Evolutionary conservation across 2,329 filamentous ascomycete genomes (phyloP).

Genomic region (Colletotrichum somersetense): DNA sequence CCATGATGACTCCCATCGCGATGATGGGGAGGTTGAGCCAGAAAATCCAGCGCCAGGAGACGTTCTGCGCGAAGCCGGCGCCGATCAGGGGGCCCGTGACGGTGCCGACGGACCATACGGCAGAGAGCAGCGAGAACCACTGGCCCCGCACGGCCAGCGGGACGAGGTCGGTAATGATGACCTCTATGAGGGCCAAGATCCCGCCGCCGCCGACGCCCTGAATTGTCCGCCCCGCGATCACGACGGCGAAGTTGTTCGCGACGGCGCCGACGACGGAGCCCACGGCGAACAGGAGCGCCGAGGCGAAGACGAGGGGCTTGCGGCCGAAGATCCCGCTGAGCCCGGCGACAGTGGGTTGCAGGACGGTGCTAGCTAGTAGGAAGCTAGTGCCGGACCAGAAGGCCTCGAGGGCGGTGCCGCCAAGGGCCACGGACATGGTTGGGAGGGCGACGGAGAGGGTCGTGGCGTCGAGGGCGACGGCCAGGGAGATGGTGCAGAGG

Average conservation of each 20-base stretch:
- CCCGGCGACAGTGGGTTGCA: conserved; percentile 63
- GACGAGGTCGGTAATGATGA: conserved; percentile 61
- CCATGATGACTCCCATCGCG: conserved; percentile 60
- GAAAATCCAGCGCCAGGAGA: conserved; percentile 73
- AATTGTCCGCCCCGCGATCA: conserved; percentile 63
- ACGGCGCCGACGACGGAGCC: conserved; percentile 57
- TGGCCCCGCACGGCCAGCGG: conserved; percentile 56
- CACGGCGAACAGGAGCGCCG: conserved; percentile 51
- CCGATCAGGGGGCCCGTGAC: conserved; percentile 65
- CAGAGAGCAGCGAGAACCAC: conserved; percentile 54
- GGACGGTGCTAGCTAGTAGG: conserved; percentile 73
- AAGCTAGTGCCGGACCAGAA: conserved; percentile 82
- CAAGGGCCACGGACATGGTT: conserved; percentile 62
- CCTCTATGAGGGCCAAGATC: conserved; percentile 60
- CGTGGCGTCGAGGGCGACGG: conserved; percentile 75
- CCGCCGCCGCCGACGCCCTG: conserved; percentile 67
- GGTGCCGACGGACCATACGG: conserved; percentile 68
- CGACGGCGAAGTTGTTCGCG: conserved; percentile 47
- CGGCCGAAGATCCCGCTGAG: conserved; percentile 53
- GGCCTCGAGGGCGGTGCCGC: conserved; percentile 69
- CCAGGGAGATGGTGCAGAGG: conserved; percentile 67
- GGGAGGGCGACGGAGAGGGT: conserved; percentile 70
- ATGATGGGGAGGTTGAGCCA: conserved; percentile 73
- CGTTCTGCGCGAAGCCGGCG: conserved; percentile 65
- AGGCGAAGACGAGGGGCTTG: conserved; percentile 49